Evolutionary conservation across 2,329 filamentous ascomycete genomes (phyloP), one percentile per base, ranked within the genome.

Genomic region (Fusarium globosum): DNA sequence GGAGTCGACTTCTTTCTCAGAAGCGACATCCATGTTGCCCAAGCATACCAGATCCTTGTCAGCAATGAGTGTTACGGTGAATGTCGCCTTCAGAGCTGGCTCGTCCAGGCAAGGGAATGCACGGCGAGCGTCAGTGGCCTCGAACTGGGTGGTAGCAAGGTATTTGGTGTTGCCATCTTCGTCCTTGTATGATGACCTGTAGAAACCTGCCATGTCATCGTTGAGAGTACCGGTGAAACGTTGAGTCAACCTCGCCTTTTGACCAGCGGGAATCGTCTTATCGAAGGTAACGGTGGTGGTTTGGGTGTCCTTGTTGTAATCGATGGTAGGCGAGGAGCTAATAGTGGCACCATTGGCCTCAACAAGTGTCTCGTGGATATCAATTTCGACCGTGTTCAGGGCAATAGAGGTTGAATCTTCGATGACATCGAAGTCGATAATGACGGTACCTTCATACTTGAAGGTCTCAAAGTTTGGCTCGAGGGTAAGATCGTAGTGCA

Each of bases 61-160:
- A 10, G 96, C 95, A 77, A 98, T 88, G 76, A 98, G 88, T 1
- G 95, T 97, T 72, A 98, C 91, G 36, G 94, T 96, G 84, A 97
- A 98, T 75, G 93, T 92, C 43, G 96, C 94, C 87, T 98, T 98
- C 76, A 98, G 88, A 33, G 94, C 92, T 35, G 96, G 96, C 86
- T 98, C 96, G 80, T 98, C 96, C 82, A 98, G 98, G 85, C 96
- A 98, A 48, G 96, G 96, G 85, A 98, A 97, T 12, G 96, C 95
- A 77, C 95, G 89, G 78, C 96, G 90, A 71, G 94, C 95, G 85
- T 98, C 96, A 20, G 96, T 98, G 43, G 96, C 92, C 86, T 98
- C 96, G 93, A 98, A 97, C 86, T 98, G 96, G 23, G 94, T 94
- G 33, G 95, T 96, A 35, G 95, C 96, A 80, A 98, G 88, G 81